Base-by-base conservation (phyloP, 345 rosid genomes). In the Iberis pinnata region DNA sequence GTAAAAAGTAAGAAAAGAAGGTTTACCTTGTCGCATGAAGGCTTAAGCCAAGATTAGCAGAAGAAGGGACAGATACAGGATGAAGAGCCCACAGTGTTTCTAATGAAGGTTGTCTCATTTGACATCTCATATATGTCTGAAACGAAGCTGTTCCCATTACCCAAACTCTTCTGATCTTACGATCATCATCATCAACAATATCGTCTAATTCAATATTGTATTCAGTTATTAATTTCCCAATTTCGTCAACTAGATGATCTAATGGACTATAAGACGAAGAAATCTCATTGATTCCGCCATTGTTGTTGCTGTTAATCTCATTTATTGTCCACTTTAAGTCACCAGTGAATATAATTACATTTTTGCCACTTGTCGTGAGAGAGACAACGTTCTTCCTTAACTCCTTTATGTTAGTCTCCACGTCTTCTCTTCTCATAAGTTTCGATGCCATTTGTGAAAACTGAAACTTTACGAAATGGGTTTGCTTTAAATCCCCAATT, bases 61-160 rank as follows among this genome's bases (percentile, higher is more conserved):
- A 79, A 4, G 92, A 79, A 12, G 95, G 97, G 72, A 86, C 76
- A 29, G 97, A 78, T 56, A 89, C 86, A 61, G 89, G 80, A 66
- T 79, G 88, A 73, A 85, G 80, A 42, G 68, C 72, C 97, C 97
- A 89, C 60, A 81, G 78, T 59, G 68, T 60, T 63, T 89, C 97
- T 39, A 89, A 69, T 46, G 88, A 67, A 68, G 93, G 95, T 58
- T 78, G 87, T 61, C 76, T 75, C 84, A 74, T 83, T 64, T 83
- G 92, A 63, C 95, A 83, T 65, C 71, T 83, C 72, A 74, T 76
- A 65, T 89, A 89, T 26, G 95, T 82, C 56, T 89, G 87, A 51
- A 77, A 79, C 49, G 75, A 85, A 43, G 89, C 86, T 18, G 89
- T 83, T 7, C 76, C 92, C 71, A 83, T 41, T 32, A 85, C 67